phyloP scores from a whole-genome alignment of 805 yeast species.

The Candida sphagnicola region DNA sequence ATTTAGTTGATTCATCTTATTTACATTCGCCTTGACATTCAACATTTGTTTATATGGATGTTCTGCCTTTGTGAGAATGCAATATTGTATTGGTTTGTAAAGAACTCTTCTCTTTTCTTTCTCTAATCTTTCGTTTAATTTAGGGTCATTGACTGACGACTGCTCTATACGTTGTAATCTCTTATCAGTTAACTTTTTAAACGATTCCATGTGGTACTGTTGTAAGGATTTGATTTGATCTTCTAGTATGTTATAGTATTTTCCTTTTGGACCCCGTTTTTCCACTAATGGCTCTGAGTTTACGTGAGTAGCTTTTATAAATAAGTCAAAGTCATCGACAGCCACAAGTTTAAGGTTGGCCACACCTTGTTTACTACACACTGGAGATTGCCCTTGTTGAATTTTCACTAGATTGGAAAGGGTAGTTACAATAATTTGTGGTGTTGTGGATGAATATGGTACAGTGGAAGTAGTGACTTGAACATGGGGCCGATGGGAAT shows the following conservation, averaged over 20 bases:
- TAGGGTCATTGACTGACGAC: neutral
- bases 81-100: constrained; percentile 22
- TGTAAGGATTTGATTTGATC: constrained; percentile 11
- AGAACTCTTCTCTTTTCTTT: constrained; percentile 6
- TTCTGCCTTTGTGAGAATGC: constrained; percentile 15
- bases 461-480: constrained; percentile 4
- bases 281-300: constrained; percentile 6
- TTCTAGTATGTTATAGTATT: constrained; percentile 12
- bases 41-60: constrained; percentile 13
- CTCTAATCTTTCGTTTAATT: constrained; percentile 1
- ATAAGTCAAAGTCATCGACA: constrained; percentile 19
- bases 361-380: constrained; percentile 5
- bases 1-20: neutral
- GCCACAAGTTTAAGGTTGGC: constrained; percentile 14
- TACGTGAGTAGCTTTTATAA: constrained; percentile 12
- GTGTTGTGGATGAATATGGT: constrained; percentile 5
- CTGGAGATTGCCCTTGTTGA: constrained; percentile 2
- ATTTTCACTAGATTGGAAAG: constrained; percentile 10
- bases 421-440: constrained; percentile 19
- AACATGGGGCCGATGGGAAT: constrained; percentile 4
- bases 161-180: constrained; percentile 4
- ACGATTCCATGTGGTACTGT: constrained; percentile 7
- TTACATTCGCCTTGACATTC: constrained; percentile 5
- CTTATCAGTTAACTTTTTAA: constrained; percentile 5
- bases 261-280: constrained; percentile 11